A percentile compares a stretch with the other conserved stretches of the same genome.
These are phyloP conservation scores for Pelargonium myrrhifolium DNA, from an alignment of 441 rosid genomes.

Conservation along the genomic window DNA sequence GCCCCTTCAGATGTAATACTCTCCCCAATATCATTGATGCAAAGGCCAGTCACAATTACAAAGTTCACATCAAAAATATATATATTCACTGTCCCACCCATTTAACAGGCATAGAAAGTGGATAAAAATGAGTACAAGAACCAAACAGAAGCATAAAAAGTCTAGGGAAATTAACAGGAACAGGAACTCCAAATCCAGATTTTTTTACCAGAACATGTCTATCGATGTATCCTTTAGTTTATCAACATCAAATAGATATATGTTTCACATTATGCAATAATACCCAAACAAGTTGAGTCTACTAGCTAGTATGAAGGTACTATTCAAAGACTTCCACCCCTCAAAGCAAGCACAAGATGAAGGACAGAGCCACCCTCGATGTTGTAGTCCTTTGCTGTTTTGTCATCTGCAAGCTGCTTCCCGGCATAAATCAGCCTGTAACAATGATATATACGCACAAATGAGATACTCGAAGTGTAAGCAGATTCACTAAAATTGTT, in stretches of 20 bases:
- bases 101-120: no score
- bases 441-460: not conserved
- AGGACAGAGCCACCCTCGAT: conserved; percentile 97
- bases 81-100: no score
- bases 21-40: no score
- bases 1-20: no score
- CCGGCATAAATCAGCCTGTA: conserved; percentile 91
- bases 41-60: no score
- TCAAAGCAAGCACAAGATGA: conserved; percentile 87
- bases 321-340: conserved; percentile 49
- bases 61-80: no score
- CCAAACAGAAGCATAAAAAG: no score
- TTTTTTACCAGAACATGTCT: not conserved
- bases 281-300: not conserved
- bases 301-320: not conserved
- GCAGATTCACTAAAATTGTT: not conserved
- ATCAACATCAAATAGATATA: not conserved
- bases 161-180: not conserved
- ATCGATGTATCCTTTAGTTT: not conserved
- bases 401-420: conserved; percentile 94
- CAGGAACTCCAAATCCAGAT: not conserved
- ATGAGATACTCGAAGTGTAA: not conserved
- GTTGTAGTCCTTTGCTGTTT: conserved; percentile 82
- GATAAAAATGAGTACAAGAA: no score
- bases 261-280: not conserved